Conservation (phyloP, 1,284 basidiomycete genomes). For the Apiotrichum mycotoxinovorans region DNA sequence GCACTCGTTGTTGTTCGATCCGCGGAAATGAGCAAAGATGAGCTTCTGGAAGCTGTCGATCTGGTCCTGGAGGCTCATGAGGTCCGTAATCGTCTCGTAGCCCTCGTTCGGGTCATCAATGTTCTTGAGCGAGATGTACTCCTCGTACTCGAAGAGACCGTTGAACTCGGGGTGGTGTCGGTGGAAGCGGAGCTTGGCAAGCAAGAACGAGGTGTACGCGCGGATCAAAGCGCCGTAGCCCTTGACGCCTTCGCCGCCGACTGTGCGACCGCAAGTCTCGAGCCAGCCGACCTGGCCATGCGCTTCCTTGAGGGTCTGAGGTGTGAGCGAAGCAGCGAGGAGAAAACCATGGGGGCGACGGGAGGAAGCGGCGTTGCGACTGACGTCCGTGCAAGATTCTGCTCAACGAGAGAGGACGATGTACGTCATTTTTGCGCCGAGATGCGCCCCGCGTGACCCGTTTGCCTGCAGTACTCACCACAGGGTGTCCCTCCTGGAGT, state of each 20-base stretch:
- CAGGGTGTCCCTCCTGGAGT: constrained; percentile 88
- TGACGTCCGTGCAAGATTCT: too few species aligned
- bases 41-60: constrained; percentile 96
- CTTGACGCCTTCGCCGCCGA: constrained; percentile 71
- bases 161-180: constrained; percentile 91
- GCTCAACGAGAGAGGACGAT: too few species aligned
- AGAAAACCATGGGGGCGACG: too few species aligned
- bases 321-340: too few species aligned
- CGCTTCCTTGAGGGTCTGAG: constrained; percentile 85
- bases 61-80: constrained; percentile 93
- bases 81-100: constrained; percentile 91
- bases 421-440: too few species aligned
- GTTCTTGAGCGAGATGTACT: constrained; percentile 90
- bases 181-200: constrained; percentile 93
- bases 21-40: constrained; percentile 86
- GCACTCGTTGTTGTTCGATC: constrained; percentile 89
- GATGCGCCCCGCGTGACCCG: too few species aligned
- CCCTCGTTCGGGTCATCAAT: constrained; percentile 98
- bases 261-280: constrained; percentile 87
- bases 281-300: constrained; percentile 95
- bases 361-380: too few species aligned
- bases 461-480: constrained; percentile 58
- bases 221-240: constrained; percentile 88
- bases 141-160: constrained; percentile 93
- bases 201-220: constrained; percentile 88